Conservation (phyloP, 306 rosid species). For the Sphenostylis stenocarpa region DNA sequence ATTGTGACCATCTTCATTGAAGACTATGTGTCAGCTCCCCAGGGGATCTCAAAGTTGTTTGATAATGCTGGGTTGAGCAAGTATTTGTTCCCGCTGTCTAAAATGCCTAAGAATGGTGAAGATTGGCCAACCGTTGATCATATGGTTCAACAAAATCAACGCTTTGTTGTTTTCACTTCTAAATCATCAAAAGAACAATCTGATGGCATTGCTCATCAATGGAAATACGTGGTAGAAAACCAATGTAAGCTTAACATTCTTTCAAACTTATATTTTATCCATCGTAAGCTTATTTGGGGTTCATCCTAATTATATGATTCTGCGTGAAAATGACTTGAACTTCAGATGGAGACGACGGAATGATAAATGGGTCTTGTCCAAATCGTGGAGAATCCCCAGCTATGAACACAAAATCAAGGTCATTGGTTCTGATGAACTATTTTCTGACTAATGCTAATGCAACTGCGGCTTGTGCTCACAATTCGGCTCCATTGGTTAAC, state of each 20-base stretch:
- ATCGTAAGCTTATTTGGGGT: too few relatives aligned
- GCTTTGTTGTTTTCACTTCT: slow-evolving; percentile 72
- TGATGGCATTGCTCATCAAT: slow-evolving; percentile 71
- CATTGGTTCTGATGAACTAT: slow-evolving; percentile 62
- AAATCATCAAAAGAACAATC: slow-evolving; percentile 59
- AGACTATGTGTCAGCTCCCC: slow-evolving; percentile 67
- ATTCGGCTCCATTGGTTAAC: slow-evolving; percentile 61
- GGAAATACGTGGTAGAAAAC: slow-evolving; percentile 75
- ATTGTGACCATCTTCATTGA: slow-evolving; percentile 80
- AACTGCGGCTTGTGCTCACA: slow-evolving; percentile 52
- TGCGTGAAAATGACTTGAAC: too few relatives aligned
- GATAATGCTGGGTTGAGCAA: slow-evolving; percentile 57
- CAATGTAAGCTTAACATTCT: slow-evolving; percentile 51
- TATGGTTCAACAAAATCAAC: slow-evolving; percentile 68
- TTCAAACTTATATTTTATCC: too few relatives aligned
- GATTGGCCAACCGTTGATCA: slow-evolving; percentile 84
- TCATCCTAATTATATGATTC: too few relatives aligned
- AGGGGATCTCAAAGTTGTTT: slow-evolving; percentile 68
- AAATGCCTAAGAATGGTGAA: slow-evolving; percentile 66
- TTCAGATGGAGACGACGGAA: slow-evolving; percentile 75
- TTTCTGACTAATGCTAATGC: slow-evolving; percentile 43
- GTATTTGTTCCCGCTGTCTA: slow-evolving; percentile 56
- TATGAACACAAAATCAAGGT: slow-evolving; percentile 53
- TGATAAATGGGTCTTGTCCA: slow-evolving; percentile 62
- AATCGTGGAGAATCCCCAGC: slow-evolving; percentile 64